Percentiles rank a stretch among this genome's conserved stretches.
Evolutionary conservation across 164 flowering plant species (phyloP).

Genomic region (Sextonia rubra): DNA sequence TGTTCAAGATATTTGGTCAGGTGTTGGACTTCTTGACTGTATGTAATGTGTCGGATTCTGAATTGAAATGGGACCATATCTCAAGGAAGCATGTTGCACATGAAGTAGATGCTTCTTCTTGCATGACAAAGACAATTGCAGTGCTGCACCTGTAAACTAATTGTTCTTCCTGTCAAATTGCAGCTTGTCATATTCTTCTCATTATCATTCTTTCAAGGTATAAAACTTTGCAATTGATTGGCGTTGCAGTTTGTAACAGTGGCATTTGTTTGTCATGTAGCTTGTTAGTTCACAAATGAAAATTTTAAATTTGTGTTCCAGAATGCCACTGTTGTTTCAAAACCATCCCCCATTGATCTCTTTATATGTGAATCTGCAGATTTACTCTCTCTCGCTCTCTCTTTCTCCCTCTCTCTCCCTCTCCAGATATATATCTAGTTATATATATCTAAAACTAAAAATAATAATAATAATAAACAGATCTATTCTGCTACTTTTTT

Average conservation of each 20-base stretch:
- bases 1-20: constrained; percentile 97
- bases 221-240: background rate
- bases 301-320: background rate
- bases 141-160: constrained; percentile 53
- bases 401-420: no score
- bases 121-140: constrained; percentile 76
- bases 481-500: no score
- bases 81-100: constrained; percentile 74
- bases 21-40: constrained; percentile 81
- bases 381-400: no score
- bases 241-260: background rate
- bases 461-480: no score
- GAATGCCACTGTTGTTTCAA: background rate
- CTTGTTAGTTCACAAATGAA: background rate
- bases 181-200: background rate
- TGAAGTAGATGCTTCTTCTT: constrained; percentile 79
- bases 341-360: background rate
- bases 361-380: background rate
- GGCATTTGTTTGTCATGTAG: background rate
- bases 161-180: background rate
- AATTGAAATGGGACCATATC: constrained; percentile 58
- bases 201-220: background rate
- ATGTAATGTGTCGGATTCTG: constrained; percentile 47
- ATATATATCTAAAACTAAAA: no score
- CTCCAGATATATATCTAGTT: no score